Evolutionary conservation across 257 asterid species (phyloP).

Genomic region (Ocimum tenuiflorum): DNA sequence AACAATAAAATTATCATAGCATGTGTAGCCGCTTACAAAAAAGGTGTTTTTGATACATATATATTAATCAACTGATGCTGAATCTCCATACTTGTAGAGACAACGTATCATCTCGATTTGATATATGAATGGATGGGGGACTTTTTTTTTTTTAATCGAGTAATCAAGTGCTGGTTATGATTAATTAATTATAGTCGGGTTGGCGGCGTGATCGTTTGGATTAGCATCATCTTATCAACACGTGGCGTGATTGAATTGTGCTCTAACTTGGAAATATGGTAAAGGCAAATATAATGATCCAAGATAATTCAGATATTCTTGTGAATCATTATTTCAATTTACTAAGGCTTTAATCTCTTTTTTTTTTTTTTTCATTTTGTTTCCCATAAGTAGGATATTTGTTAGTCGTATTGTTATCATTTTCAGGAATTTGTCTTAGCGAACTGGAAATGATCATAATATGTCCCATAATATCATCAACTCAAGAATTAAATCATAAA

Average conservation of each 20-base stretch:
- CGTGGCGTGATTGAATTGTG: conserved; percentile 33
- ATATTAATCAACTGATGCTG: background rate
- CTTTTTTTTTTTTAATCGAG: background rate
- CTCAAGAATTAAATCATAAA: no score
- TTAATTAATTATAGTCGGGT: conserved; percentile 9
- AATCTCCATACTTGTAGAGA: background rate
- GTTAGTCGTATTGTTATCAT: no score
- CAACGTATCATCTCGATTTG: background rate
- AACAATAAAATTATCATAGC: no score
- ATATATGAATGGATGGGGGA: background rate
- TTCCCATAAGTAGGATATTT: no score
- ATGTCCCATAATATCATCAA: no score
- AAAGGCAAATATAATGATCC: background rate
- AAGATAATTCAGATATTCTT: conserved; percentile 18
- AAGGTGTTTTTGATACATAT: background rate
- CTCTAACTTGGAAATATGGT: background rate
- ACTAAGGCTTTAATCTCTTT: background rate
- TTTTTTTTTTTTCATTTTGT: no score
- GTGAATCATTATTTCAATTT: background rate
- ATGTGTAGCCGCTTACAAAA: no score
- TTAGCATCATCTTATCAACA: conserved; percentile 31
- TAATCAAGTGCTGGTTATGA: background rate
- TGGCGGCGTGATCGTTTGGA: conserved; percentile 16
- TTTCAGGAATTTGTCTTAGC: no score
- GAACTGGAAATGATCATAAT: no score